Base-by-base conservation (phyloP, 139 green algal genomes). In the Chlorella vulgaris region DNA sequence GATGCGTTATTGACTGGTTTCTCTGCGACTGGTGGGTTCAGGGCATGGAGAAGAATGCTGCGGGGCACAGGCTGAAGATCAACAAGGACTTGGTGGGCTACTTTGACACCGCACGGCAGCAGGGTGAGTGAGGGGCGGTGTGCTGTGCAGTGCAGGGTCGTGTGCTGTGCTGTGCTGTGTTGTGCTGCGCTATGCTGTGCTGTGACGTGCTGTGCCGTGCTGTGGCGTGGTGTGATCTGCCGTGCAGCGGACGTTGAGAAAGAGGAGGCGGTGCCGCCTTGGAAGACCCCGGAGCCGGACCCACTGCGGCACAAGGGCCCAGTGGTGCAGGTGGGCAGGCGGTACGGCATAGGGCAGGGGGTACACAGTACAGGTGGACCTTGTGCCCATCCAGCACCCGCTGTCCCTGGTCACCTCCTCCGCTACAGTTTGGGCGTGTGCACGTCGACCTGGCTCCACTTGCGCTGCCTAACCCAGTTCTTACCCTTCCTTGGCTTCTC, bases 41-140 rank as follows among this genome's bases (percentile, higher is more conserved):
- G n/a, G 90, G 90, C 21, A n/a, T 87, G 76, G 90, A 93, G 61
- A 87, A 80, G 39, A 91, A 86, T 42, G 81, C 66, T 26, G 78
- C 84, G 36, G 90, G 90, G 28, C 84, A 85, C 61, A 76, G 80
- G 36, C 90, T 93, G 73, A 88, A 88, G 61, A 60, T 86, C 39
- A 86, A 85, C 80, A 86, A 78, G 79, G 84, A 91, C 50, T 69
- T 86, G 5, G 61, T 70, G 1, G 81, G 77, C 13, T 85, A 78
- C 76, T 71, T 85, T 60, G 36, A 81, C 31, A 67, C 35, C 1
- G 42, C 40, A 2, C 50, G 81, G 1, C 29, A 79, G 47, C 51
- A 77, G n/a, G 77, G 77, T 83, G 47, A 36, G 70, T n/a, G 4
- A 24, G 62, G 26, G 22, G 61, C 61, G 26, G 35, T 10, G 10